Evolutionary conservation across 2,329 filamentous ascomycete species (phyloP).

Genomic region (Neonectria coccinea): DNA sequence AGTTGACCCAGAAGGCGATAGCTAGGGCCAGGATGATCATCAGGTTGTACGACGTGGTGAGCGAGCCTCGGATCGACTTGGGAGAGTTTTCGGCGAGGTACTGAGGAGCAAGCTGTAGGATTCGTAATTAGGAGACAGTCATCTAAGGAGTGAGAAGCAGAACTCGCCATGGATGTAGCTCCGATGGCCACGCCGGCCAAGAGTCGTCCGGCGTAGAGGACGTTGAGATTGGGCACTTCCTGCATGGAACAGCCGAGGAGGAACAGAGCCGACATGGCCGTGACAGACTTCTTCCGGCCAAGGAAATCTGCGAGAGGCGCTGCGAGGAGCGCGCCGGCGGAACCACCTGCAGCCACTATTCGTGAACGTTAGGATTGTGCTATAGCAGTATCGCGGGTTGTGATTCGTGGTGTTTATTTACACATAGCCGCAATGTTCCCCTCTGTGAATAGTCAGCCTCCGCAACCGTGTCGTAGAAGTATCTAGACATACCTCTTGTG

Average conservation of each 20-base stretch:
- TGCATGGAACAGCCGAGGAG: slow-evolving; percentile 21
- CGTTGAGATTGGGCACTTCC: slow-evolving; percentile 19
- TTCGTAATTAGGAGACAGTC: neutral
- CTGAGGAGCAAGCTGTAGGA: slow-evolving; percentile 19
- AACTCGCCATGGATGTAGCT: slow-evolving; percentile 18
- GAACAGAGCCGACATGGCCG: slow-evolving; percentile 15
- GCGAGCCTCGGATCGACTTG: slow-evolving; percentile 21
- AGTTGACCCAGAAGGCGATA: slow-evolving; percentile 25
- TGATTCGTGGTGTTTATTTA: neutral
- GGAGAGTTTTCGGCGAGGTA: slow-evolving; percentile 24
- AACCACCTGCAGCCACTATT: slow-evolving; percentile 25
- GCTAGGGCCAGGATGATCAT: slow-evolving; percentile 25
- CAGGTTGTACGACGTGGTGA: slow-evolving; percentile 20
- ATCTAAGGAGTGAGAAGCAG: neutral
- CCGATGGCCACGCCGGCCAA: slow-evolving; percentile 19
- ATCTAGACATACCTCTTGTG: slow-evolving; percentile 8
- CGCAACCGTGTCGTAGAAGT: neutral
- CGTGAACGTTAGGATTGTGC: neutral
- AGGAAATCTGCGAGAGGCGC: slow-evolving; percentile 24
- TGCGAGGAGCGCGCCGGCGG: slow-evolving; percentile 15
- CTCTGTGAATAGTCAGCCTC: slow-evolving; percentile 12
- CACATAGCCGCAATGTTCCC: slow-evolving; percentile 27
- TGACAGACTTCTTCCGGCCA: slow-evolving; percentile 22
- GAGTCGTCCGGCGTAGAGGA: slow-evolving; percentile 19
- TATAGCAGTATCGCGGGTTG: neutral